These are phyloP conservation scores for Cydonia oblonga DNA, from an alignment of 331 rosid genomes.

Conservation along the genomic window DNA sequence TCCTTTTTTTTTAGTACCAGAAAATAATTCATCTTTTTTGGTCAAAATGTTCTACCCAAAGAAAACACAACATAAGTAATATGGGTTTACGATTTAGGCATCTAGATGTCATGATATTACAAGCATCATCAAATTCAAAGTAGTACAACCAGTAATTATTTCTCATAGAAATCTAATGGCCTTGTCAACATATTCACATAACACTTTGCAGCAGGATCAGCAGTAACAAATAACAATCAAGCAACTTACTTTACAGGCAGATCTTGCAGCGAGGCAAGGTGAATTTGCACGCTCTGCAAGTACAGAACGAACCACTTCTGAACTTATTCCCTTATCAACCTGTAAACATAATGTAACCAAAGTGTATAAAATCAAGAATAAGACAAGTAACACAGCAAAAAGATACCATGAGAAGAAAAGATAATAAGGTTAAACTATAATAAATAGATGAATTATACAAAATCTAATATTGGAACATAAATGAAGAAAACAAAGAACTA, in stretches of 20 bases:
- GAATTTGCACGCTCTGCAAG: conserved; percentile 68
- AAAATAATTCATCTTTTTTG: too few relatives aligned
- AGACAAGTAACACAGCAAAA: neutral
- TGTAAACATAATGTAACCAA: conserved; percentile 22
- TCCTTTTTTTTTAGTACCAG: neutral
- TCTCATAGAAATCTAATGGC: neutral
- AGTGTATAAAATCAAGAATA: neutral
- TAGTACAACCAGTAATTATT: neutral
- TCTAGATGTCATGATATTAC: neutral
- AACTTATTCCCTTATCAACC: conserved; percentile 72
- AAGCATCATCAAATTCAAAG: neutral
- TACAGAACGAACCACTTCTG: conserved; percentile 75
- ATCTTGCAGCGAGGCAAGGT: conserved; percentile 70
- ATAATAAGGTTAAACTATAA: neutral
- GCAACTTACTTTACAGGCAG: conserved; percentile 58
- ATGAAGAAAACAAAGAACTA: neutral
- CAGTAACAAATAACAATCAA: neutral
- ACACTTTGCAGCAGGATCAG: neutral
- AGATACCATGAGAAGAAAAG: neutral
- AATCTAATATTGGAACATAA: neutral
- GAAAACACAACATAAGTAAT: neutral
- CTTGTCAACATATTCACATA: neutral
- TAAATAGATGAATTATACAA: neutral
- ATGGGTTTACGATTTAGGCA: neutral
- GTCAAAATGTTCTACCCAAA: neutral